Base-by-base conservation (phyloP, 768 basidiomycete species). In the Paxillus ammoniavirescens region DNA sequence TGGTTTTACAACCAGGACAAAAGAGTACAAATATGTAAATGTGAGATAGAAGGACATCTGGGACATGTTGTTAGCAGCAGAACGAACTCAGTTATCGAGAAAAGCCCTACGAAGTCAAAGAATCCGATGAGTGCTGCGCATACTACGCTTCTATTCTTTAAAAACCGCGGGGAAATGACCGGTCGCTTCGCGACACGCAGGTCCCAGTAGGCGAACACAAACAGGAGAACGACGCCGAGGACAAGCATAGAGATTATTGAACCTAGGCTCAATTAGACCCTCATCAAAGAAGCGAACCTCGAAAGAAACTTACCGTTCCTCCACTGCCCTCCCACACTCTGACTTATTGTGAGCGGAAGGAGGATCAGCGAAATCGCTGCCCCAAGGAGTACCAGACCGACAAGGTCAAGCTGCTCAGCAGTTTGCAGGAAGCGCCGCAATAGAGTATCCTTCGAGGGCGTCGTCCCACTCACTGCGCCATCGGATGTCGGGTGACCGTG, bases 21-120 rank as follows among this genome's bases (percentile, higher is more conserved):
- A 89, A 2, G 84, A 86, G 73, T 82, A 91, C 15, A 89, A 79
- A 63, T 90, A 91, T 9, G 85, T 83, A 68, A 73, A 86, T 0
- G 87, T 84, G 43, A 91, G 75, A 73, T 81, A 85, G 72, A 81
- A 85, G 2, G 83, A 82, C 60, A 81, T 61, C 83, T 85, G 49
- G 6, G 6, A 7, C 7, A 12, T n/a, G 8, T 21, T n/a, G 47
- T 47, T 8, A 33, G 42, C 18, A 15, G 28, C 52, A n/a, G 56
- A 54, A 51, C 37, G 49, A 38, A 18, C 43, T 8, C 26, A 26
- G 45, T 41, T 41, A 14, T 36, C 9, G 9, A 13, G 15, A 44
- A 26, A 28, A 14, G 12, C 49, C 56, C 57, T 38, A 84, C 81
- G 55, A 85, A 85, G 61, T 86, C 83, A 42, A 83, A 77, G 46